These are phyloP conservation scores for Echria macrotheca DNA, from an alignment of 495 filamentous ascomycete genomes.

Conservation along the genomic window DNA sequence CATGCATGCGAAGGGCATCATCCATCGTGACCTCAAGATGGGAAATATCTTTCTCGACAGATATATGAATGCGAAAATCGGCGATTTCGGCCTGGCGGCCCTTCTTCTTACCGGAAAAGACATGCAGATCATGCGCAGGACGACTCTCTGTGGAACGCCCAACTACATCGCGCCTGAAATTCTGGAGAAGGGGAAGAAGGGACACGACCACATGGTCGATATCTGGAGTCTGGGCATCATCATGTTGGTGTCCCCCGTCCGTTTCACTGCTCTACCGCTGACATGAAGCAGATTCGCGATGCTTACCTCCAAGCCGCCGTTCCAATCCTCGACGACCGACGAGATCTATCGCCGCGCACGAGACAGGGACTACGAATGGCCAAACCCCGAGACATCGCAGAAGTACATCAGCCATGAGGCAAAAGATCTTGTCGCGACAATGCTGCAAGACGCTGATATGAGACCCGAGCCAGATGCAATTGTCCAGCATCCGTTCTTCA, in stretches of 20 bases:
- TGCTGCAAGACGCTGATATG: constrained; percentile 67
- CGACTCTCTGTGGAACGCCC: constrained; percentile 91
- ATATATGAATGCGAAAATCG: constrained; percentile 96
- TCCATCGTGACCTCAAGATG: constrained; percentile 96
- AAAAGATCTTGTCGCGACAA: constrained; percentile 71
- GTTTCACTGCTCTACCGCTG: no score
- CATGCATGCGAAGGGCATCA: constrained; percentile 88
- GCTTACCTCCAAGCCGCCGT: constrained; percentile 83
- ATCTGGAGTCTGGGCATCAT: constrained; percentile 98
- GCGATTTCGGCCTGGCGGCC: constrained; percentile 96
- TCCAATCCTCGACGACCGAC: constrained; percentile 79
- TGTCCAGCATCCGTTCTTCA: constrained; percentile 79
- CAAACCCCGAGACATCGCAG: constrained; percentile 45
- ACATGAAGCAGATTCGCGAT: constrained; percentile 79
- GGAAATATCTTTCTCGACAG: constrained; percentile 95
- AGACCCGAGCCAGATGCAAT: constrained; percentile 75
- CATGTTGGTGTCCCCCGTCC: no score
- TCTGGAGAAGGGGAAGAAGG: constrained; percentile 74
- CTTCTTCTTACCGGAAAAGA: constrained; percentile 81
- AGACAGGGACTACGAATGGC: constrained; percentile 72
- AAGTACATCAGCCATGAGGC: constrained; percentile 54
- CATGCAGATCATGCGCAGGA: constrained; percentile 67
- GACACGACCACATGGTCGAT: constrained; percentile 86
- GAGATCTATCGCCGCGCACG: constrained; percentile 77
- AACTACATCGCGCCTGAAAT: constrained; percentile 99